Evolutionary conservation across 2,329 filamentous ascomycete species (phyloP), one percentile per base, ranked within the genome.

Genomic region (Raffaelea arxii): DNA sequence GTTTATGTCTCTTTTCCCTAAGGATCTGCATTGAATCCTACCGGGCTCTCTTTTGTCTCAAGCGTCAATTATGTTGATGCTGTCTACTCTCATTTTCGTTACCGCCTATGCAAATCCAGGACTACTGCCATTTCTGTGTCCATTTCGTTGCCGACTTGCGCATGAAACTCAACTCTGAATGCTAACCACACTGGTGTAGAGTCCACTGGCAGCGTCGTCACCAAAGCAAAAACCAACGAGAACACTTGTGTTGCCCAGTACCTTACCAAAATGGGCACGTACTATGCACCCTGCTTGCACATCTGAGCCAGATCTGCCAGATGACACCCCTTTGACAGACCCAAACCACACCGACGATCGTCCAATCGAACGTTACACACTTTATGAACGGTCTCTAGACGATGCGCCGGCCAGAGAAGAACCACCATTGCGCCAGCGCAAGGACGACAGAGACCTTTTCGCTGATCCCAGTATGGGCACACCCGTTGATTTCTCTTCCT

Each of bases 401-500:
- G 44, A 49, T 14, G 23, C 25, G 14, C 44, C 49, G 6, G 25
- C 39, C 10, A n/a, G 24, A 30, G 30, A n/a, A 38, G 5, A 25
- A 27, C 11, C 21, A 9, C 23, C 46, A 12, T 35, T 30, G 3
- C 46, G 40, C 6, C 43, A 39, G 6, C 12, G 43, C 44, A 36
- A 45, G 25, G 51, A 49, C 42, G 57, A 57, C 23, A 55, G 62
- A 51, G 60, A 62, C 55, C 55, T 77, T 6, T 62, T 78, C 27
- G 52, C 53, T 36, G 71, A 77, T 52, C 72, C 71, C n/a, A 64
- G 59, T 32, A 62, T 65, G 54, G 59, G 64, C 35, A 57, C 65
- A 19, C 62, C 66, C 25, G 64, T 86, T 43, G 80, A 86, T 56
- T 77, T 84, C 48, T 66, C 67, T 21, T 75, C 70, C 23, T 63